These are phyloP conservation scores for Aegilops sharonensis DNA, from an alignment of 176 grass and related monocot genomes.

Conservation along the genomic window DNA sequence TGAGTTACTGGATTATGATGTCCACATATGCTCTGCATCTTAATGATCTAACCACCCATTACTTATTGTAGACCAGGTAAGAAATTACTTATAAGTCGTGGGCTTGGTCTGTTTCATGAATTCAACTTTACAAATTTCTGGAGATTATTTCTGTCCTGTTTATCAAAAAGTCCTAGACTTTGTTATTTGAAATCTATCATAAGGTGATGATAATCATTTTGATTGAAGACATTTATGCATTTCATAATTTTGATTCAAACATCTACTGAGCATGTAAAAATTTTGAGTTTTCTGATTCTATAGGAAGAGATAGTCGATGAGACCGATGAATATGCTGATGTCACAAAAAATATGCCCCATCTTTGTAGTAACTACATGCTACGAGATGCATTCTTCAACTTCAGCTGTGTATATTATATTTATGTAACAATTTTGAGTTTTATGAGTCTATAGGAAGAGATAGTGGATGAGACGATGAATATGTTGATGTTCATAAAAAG, in stretches of 20 bases:
- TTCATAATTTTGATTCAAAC: too few relatives aligned
- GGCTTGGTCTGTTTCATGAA: not conserved
- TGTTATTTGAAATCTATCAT: not conserved
- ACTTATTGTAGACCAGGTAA: not conserved
- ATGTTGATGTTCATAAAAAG: constrained; percentile 47
- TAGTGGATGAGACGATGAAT: constrained; percentile 97
- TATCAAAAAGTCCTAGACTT: not conserved
- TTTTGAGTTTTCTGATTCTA: too few relatives aligned
- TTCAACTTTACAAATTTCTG: not conserved
- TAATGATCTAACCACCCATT: not conserved
- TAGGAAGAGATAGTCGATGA: too few relatives aligned
- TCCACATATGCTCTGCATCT: constrained; percentile 3
- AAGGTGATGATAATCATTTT: too few relatives aligned
- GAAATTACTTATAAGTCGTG: too few relatives aligned
- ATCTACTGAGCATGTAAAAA: too few relatives aligned
- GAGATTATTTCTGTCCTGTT: not conserved
- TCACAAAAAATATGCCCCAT: too few relatives aligned
- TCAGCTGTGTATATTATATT: too few relatives aligned
- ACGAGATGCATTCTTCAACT: not conserved
- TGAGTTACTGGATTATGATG: not conserved
- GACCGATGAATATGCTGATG: too few relatives aligned
- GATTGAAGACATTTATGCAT: too few relatives aligned
- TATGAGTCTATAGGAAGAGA: constrained; percentile 75
- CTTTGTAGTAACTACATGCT: too few relatives aligned
- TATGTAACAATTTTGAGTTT: not conserved